Evolutionary conservation across 257 asterid genomes (phyloP), one percentile per base, ranked within the genome.

Genomic region (Solanum okadae): DNA sequence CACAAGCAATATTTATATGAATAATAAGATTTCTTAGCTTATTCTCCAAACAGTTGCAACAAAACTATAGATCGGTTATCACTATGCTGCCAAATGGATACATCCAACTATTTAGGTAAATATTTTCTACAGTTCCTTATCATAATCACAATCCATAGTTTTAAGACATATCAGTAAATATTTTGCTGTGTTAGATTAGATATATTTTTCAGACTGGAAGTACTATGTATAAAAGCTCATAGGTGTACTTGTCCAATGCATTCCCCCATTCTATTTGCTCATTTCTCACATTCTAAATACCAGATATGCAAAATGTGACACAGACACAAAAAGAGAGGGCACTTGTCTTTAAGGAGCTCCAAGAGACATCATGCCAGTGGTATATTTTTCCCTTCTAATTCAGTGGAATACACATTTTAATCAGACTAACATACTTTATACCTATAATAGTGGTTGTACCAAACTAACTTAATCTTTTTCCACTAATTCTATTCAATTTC

Each of bases 391-490:
- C 40, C 49, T 71, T 18, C 42, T 18, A 27, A 61, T 63, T 87
- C 82, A 87, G 31, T 78, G n/a, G 86, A 65, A 37, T 84, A 84
- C 31, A 5, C 34, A 44, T 73, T 34, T 38, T 22, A 88, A 73
- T n/a, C 34, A 68, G 38, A 70, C 85, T n/a, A 31, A 38, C 59
- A n/a, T 38, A n/a, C 25, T 33, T 83, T 31, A 71, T 72, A 52
- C 40, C 20, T 46, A 42, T 33, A 37, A 71, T 56, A 83, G 76
- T 88, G 70, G 63, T 68, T 76, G 72, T 88, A 87, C 84, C 86
- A 73, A 67, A 91, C 87, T 92, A 83, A 73, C 46, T 56, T 29
- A 23, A 78, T 75, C 77, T 78, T 90, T 82, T 76, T 49, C 85
- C 78, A 77, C 72, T 56, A 33, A 78, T 67, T 71, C 76, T 29